Evolutionary conservation across 1,284 basidiomycete genomes (phyloP).

Genomic region (Taiwanofungus camphoratus): DNA sequence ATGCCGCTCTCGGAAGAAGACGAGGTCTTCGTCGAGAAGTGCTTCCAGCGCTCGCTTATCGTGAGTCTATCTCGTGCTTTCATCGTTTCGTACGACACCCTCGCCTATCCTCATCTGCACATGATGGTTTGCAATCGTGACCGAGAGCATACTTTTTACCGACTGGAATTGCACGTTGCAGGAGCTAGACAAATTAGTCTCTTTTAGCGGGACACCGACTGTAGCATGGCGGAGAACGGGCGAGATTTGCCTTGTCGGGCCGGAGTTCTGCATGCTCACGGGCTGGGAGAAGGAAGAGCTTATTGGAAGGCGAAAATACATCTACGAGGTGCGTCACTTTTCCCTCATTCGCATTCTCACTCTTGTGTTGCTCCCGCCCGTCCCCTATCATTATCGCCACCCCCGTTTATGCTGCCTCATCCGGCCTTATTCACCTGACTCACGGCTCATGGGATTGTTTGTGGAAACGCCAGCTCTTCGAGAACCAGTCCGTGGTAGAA

Average conservation of each 20-base stretch:
- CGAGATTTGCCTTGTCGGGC: conserved; percentile 94
- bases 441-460: neutral
- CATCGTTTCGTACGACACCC: neutral
- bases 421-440: conserved; percentile 1
- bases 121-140: too few species aligned
- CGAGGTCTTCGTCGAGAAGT: conserved; percentile 93
- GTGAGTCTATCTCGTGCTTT: conserved; percentile 39
- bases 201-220: conserved; percentile 97
- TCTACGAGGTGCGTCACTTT: conserved; percentile 69
- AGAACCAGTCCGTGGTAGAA: conserved; percentile 86
- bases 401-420: too few species aligned
- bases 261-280: conserved; percentile 94
- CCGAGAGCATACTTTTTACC: neutral
- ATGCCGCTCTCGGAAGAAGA: conserved; percentile 92
- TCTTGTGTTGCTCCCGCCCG: neutral
- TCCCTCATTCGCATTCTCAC: neutral
- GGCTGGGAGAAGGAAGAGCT: conserved; percentile 86
- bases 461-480: conserved; percentile 82
- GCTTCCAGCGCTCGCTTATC: conserved; percentile 89
- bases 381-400: neutral
- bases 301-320: conserved; percentile 74
- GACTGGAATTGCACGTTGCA: conserved; percentile 25
- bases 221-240: conserved; percentile 98
- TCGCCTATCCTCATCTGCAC: too few species aligned
- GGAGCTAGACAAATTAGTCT: conserved; percentile 97